Percentiles rank a stretch among this genome's conserved stretches.
Evolutionary conservation across 352 stramenopile genomes (phyloP).

Genomic region (Pythium brassicae): DNA sequence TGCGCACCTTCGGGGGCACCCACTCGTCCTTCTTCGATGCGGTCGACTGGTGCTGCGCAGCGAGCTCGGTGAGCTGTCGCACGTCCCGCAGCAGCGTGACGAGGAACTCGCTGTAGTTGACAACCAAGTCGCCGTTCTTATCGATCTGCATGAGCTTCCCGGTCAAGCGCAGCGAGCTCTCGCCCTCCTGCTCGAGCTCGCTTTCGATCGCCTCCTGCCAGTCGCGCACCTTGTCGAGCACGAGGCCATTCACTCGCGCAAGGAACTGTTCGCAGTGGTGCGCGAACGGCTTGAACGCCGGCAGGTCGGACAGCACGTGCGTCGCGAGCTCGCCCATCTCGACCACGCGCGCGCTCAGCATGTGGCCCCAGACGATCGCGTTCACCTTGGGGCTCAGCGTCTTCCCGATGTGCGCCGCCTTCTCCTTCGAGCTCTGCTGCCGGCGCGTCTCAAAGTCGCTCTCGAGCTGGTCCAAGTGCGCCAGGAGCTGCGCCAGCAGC

Average conservation of each 20-base stretch:
- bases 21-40: slow-evolving; percentile 32
- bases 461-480: slow-evolving; percentile 86
- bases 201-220: slow-evolving; percentile 83
- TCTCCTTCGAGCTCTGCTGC: slow-evolving; percentile 22
- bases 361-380: slow-evolving; percentile 81
- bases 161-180: slow-evolving; percentile 60
- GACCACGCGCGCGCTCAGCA: slow-evolving; percentile 52
- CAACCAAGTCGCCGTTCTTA: slow-evolving; percentile 79
- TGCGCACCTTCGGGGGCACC: slow-evolving; percentile 60
- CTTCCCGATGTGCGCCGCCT: slow-evolving; percentile 60
- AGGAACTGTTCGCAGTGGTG: slow-evolving; percentile 54
- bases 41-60: slow-evolving; percentile 23
- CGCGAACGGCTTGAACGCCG: slow-evolving; percentile 44
- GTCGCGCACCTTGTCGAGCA: slow-evolving; percentile 78
- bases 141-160: slow-evolving; percentile 92
- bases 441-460: slow-evolving; percentile 76
- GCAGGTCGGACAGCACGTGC: slow-evolving; percentile 63
- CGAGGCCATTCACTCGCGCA: slow-evolving; percentile 49
- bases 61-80: slow-evolving; percentile 90
- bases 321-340: slow-evolving; percentile 45
- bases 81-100: slow-evolving; percentile 91
- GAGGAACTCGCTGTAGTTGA: slow-evolving; percentile 93
- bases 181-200: slow-evolving; percentile 56
- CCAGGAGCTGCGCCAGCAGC: slow-evolving; percentile 79
- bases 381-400: slow-evolving; percentile 83